Base-by-base conservation (phyloP, 2,329 filamentous ascomycete genomes). In the Colletotrichum paranaense region DNA sequence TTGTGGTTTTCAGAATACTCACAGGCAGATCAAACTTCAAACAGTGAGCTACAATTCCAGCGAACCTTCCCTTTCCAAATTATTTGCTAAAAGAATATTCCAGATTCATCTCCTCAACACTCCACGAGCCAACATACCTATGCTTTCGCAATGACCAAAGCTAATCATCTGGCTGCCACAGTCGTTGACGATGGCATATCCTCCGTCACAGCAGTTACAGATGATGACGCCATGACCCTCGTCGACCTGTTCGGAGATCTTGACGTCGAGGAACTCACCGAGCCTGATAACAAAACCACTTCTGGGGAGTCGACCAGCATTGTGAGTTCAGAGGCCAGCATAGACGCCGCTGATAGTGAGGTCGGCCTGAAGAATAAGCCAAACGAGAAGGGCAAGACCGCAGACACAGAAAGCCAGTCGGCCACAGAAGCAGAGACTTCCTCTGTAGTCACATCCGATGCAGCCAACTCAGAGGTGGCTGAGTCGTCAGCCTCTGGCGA, bases 291-390 rank as follows among this genome's bases (percentile, higher is more conserved):
- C 55, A 60, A 30, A 26, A 42, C 22, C 22, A 56, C 60, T 2
- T 73, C 66, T 24, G 70, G 42, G 35, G 55, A 64, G 9, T 70
- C 70, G 3, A 70, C 70, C 28, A 38, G 53, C 26, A 42, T 46
- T 38, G 42, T 56, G 60, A 70, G 60, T 60, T 73, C 70, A 9
- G 59, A 64, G 26, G 55, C 56, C 46, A 60, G 46, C 55, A 70
- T 55, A 28, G 38, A 60, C 35, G 60, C 19, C 26, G 35, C 32
- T 30, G 22, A 63, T 38, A 60, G 53, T 12, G 59, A 64, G 28
- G 30, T 59, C 5, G 28, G 49, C n/a, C 28, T 38, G 42, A 32
- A 70, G 53, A 59, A 66, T 53, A 66, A 49, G 28, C 24, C 24
- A 7, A 26, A 26, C 28, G 38, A 38, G 65, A 60, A 38, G 28